These are phyloP conservation scores for Trametes cingulata DNA, from an alignment of 768 basidiomycete species.

Conservation along the genomic window DNA sequence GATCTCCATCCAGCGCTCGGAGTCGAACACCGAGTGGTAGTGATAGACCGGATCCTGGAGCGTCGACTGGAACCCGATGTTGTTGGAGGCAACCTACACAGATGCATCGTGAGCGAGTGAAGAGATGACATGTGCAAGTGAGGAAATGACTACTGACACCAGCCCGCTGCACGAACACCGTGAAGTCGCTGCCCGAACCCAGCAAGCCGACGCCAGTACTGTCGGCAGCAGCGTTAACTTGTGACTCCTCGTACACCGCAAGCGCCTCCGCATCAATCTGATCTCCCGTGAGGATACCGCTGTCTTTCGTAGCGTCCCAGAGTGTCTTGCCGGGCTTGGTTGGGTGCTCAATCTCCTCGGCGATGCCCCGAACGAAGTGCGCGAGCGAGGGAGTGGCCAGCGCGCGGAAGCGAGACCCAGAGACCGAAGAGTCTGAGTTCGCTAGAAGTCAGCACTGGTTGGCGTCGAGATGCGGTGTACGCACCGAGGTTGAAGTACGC, in stretches of 20 bases:
- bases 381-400: slow-evolving; percentile 81
- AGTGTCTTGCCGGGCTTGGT: slow-evolving; percentile 62
- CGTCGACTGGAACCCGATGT: slow-evolving; percentile 39
- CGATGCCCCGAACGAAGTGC: slow-evolving; percentile 66
- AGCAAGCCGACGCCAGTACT: slow-evolving; percentile 53
- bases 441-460: no score
- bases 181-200: slow-evolving; percentile 91
- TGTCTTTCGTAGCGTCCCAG: slow-evolving; percentile 75
- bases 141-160: slow-evolving; percentile 48
- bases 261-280: slow-evolving; percentile 47
- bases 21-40: slow-evolving; percentile 63
- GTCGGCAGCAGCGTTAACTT: slow-evolving; percentile 32
- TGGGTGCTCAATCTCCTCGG: slow-evolving; percentile 74
- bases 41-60: slow-evolving; percentile 55
- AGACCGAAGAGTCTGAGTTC: slow-evolving; percentile 66
- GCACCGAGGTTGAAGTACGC: slow-evolving; percentile 81
- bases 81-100: slow-evolving; percentile 36
- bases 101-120: slow-evolving; percentile 33
- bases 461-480: no score
- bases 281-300: slow-evolving; percentile 47
- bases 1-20: slow-evolving; percentile 56
- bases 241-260: slow-evolving; percentile 37
- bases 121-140: neutral
- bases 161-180: slow-evolving; percentile 84
- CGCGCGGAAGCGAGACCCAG: slow-evolving; percentile 58